phyloP scores from a whole-genome alignment of 192 early-diverging fungal genomes.

The Linnemannia hyalina region DNA sequence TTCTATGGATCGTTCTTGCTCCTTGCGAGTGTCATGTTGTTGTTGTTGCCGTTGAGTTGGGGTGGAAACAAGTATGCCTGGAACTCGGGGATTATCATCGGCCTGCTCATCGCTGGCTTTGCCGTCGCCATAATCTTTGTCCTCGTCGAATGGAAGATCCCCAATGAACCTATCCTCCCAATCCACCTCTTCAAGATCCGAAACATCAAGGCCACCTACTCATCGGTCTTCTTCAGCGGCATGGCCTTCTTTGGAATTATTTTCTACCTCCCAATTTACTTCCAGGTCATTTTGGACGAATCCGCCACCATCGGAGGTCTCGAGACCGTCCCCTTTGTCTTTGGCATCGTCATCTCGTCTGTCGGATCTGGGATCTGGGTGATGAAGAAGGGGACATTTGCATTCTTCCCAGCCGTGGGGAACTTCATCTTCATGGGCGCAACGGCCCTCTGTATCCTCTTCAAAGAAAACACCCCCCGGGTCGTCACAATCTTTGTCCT shows the following conservation, averaged over 20 bases:
- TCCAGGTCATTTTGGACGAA: constrained; percentile 67
- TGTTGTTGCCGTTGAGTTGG: constrained; percentile 73
- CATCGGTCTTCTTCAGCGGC: constrained; percentile 63
- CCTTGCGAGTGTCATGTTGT: constrained; percentile 59
- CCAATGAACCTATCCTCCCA: constrained; percentile 67
- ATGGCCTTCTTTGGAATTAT: constrained; percentile 66
- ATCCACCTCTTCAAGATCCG: constrained; percentile 60
- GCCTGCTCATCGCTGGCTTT: constrained; percentile 62
- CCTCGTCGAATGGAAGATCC: constrained; percentile 64
- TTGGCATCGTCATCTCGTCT: constrained; percentile 62
- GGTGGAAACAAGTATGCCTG: constrained; percentile 73
- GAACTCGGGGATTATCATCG: constrained; percentile 66
- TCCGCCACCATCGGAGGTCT: constrained; percentile 67
- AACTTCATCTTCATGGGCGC: constrained; percentile 62
- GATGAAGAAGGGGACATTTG: constrained; percentile 61
- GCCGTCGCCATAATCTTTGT: constrained; percentile 56
- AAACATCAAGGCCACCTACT: constrained; percentile 62
- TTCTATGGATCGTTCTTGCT: constrained; percentile 67
- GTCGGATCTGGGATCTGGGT: constrained; percentile 61
- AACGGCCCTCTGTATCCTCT: constrained; percentile 62
- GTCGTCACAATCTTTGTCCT: constrained; percentile 66
- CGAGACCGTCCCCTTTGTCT: constrained; percentile 70
- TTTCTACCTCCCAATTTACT: constrained; percentile 75
- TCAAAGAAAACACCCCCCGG: constrained; percentile 58
- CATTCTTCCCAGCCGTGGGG: constrained; percentile 62